phyloP scores from a whole-genome alignment of 331 rosid genomes.

The Telfairia occidentalis region DNA sequence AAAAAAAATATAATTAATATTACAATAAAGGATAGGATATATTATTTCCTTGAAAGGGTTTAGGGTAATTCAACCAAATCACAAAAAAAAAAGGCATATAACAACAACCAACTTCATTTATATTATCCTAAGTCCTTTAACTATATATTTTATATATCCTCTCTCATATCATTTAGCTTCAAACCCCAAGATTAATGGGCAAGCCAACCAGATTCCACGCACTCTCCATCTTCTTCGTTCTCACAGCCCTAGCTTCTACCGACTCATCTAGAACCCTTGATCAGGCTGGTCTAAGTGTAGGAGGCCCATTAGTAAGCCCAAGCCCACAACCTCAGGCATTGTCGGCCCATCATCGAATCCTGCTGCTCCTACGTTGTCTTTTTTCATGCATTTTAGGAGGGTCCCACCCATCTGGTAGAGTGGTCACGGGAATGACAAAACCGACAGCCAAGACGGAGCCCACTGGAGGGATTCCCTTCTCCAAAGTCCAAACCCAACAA shows the following conservation, averaged over 20 bases:
- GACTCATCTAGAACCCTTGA: not conserved
- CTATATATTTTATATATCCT: not conserved
- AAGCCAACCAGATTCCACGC: not conserved
- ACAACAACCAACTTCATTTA: constrained; percentile 1
- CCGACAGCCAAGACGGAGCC: constrained; percentile 57
- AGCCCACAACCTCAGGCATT: not conserved
- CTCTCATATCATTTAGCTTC: not conserved
- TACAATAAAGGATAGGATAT: too few relatives aligned
- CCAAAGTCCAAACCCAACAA: constrained; percentile 82
- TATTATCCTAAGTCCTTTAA: not conserved
- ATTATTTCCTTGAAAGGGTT: not conserved
- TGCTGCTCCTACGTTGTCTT: constrained; percentile 17
- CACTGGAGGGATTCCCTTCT: constrained; percentile 60
- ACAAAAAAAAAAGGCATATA: not conserved
- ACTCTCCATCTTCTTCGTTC: not conserved
- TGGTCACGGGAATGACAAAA: constrained; percentile 67
- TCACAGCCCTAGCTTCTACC: not conserved
- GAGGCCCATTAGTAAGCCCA: too few relatives aligned
- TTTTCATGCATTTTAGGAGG: constrained; percentile 85
- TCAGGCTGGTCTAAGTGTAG: too few relatives aligned
- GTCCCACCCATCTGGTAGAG: constrained; percentile 63
- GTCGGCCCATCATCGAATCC: not conserved
- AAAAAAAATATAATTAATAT: too few relatives aligned
- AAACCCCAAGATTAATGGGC: not conserved
- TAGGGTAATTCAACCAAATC: constrained; percentile 3